Base-by-base conservation (phyloP, 1,284 basidiomycete genomes). In the Volvariella surrecta region DNA sequence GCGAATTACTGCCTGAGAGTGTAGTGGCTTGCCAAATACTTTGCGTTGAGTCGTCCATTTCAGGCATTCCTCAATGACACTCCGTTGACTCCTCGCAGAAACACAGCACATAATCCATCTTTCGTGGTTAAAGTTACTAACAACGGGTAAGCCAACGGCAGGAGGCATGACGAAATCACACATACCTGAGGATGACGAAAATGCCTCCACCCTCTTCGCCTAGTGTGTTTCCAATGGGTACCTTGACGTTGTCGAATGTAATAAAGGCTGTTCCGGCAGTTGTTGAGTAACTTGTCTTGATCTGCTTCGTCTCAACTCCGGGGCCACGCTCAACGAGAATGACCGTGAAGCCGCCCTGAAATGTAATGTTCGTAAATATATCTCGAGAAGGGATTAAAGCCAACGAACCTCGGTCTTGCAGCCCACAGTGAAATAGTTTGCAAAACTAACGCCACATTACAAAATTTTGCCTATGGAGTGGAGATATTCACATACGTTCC, bases 161-260 rank as follows among this genome's bases (percentile, higher is more conserved):
- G 20, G 16, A 37, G n/a, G 37, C 32, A 28, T 28, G 6, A 11
- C 24, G 11, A 11, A 6, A 11, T 28, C n/a, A 10, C 8, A 41
- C 22, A 20, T 41, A 50, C 62, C 18, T 32, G 21, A 44, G 39
- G n/a, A 44, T 41, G 16, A 40, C 22, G 18, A 40, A 40, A 13
- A 52, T 45, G 71, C 71, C 55, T 80, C 77, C 4, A 73, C 71
- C 21, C 56, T 90, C 90, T 52, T 82, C 73, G 22, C 89, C 89
- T 28, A 92, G 73, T 24, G 89, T 85, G 62, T 93, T 87, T 55
- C 82, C 82, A 11, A 84, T 75, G 2, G 89, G 89, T 1, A 94
- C 88, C 56, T 82, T 82, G 52, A 92, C 88, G 49, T 93, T 87
- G 59, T 93, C 89, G 54, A 92, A 93, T 0, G 87, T 89, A 53